Evolutionary conservation across 2,329 filamentous ascomycete species (phyloP).

Genomic region (Dissoconium aciculare): DNA sequence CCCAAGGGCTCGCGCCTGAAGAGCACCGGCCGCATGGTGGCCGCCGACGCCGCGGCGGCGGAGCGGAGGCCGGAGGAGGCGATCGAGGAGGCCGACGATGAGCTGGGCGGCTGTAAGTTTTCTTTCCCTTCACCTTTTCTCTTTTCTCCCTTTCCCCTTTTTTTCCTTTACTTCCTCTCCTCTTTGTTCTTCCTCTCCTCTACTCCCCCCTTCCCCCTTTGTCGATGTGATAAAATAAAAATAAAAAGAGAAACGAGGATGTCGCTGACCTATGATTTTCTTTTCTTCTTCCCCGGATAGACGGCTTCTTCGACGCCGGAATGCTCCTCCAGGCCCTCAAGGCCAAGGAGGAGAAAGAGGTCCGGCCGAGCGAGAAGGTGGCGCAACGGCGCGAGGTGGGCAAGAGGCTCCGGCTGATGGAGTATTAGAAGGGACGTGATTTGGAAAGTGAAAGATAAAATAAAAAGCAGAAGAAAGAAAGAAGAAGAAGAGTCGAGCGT

Average conservation of each 20-base stretch:
- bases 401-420: conserved; percentile 55
- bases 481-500: too few relatives aligned
- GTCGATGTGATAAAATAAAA: too few relatives aligned
- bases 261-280: conserved; percentile 2
- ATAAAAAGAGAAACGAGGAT: too few relatives aligned
- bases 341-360: conserved; percentile 41
- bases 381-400: conserved; percentile 54
- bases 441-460: too few relatives aligned
- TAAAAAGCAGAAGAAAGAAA: too few relatives aligned
- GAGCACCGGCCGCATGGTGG: conserved; percentile 57
- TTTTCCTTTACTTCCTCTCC: conserved; percentile 1
- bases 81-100: conserved; percentile 52
- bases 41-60: conserved; percentile 35
- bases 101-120: conserved; percentile 81
- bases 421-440: too few relatives aligned
- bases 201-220: too few relatives aligned
- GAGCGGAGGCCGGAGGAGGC: conserved; percentile 26
- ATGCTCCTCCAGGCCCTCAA: conserved; percentile 85
- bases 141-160: conserved; percentile 2
- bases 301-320: conserved; percentile 94
- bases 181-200: neutral
- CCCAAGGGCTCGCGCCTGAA: conserved; percentile 41
- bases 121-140: conserved; percentile 2
- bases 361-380: conserved; percentile 39
- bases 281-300: conserved; percentile 32